Conservation (phyloP, 768 basidiomycete species). For the Nidularia sp. region DNA sequence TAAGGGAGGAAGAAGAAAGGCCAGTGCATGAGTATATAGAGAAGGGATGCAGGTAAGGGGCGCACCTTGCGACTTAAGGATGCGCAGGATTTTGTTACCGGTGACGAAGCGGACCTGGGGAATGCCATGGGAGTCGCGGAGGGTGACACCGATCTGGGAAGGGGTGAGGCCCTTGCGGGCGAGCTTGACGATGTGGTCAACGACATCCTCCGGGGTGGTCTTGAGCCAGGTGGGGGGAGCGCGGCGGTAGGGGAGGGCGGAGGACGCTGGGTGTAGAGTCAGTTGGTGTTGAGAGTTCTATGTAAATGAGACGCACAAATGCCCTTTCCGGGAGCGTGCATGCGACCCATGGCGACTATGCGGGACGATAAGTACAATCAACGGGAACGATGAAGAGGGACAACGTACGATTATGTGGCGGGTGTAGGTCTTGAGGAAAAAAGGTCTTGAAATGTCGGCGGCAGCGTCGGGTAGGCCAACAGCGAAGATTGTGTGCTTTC, state of each 20-base stretch:
- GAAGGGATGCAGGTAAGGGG: conserved; percentile 6
- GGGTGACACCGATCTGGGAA: conserved; percentile 96
- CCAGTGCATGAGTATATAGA: conserved; percentile 20
- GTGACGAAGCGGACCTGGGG: conserved; percentile 98
- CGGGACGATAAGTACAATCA: conserved; percentile 9
- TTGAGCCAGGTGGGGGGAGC: conserved; percentile 96
- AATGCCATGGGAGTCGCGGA: conserved; percentile 97
- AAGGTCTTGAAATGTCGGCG: conserved; percentile 26
- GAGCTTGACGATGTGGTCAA: conserved; percentile 95
- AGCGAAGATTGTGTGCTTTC: neutral
- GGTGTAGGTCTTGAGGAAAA: conserved; percentile 40
- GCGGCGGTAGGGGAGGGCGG: conserved; percentile 96
- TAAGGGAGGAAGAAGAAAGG: conserved; percentile 8
- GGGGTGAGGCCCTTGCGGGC: conserved; percentile 97
- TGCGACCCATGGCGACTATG: conserved; percentile 81
- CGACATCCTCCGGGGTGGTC: conserved; percentile 90
- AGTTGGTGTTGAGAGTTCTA: conserved; percentile 4
- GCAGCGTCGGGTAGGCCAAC: conserved; percentile 9
- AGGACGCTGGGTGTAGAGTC: conserved; percentile 55
- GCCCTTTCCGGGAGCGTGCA: conserved; percentile 99
- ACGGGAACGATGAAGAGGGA: neutral
- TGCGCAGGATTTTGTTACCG: conserved; percentile 98
- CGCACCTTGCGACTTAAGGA: conserved; percentile 91
- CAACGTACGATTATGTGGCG: conserved; percentile 17
- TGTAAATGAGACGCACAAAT: conserved; percentile 65